These are phyloP conservation scores for Pseudodiploospora longispora DNA, from an alignment of 2,329 filamentous ascomycete species.

Conservation along the genomic window DNA sequence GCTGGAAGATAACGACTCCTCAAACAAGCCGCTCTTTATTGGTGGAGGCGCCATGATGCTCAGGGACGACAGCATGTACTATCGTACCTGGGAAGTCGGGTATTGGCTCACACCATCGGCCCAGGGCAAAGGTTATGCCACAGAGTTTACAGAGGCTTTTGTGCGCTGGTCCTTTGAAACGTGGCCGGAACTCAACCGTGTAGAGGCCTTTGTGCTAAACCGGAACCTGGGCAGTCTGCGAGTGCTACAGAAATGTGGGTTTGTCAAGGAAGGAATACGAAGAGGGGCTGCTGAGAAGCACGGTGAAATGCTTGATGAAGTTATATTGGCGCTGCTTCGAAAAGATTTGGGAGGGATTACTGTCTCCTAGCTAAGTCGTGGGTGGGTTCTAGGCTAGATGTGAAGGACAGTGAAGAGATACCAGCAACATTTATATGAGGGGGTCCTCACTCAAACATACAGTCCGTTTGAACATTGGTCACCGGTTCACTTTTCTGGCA, in stretches of 20 bases:
- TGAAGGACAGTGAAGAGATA: too few species aligned
- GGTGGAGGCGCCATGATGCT: conserved; percentile 34
- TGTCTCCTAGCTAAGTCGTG: too few species aligned
- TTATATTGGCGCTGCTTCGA: neutral
- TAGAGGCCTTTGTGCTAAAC: conserved; percentile 2
- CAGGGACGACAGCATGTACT: conserved; percentile 27
- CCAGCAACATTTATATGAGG: too few species aligned
- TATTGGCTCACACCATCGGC: conserved; percentile 36
- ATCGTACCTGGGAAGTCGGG: conserved; percentile 37
- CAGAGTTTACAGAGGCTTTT: conserved; percentile 30
- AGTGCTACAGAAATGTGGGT: conserved; percentile 1
- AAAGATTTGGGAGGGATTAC: too few species aligned
- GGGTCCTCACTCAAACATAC: too few species aligned
- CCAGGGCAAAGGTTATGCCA: conserved; percentile 39
- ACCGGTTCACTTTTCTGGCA: too few species aligned
- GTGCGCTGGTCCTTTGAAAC: conserved; percentile 35
- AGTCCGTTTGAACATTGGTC: too few species aligned
- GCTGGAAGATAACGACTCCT: conserved; percentile 17
- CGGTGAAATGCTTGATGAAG: conserved; percentile 4
- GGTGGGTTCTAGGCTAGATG: too few species aligned
- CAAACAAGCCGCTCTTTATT: conserved; percentile 17
- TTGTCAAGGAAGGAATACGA: conserved; percentile 1
- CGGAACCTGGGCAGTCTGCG: conserved; percentile 1
- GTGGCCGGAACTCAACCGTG: conserved; percentile 27
- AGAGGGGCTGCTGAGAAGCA: conserved; percentile 5